Base-by-base conservation (phyloP, 2,329 filamentous ascomycete genomes). In the Didymella pomorum region DNA sequence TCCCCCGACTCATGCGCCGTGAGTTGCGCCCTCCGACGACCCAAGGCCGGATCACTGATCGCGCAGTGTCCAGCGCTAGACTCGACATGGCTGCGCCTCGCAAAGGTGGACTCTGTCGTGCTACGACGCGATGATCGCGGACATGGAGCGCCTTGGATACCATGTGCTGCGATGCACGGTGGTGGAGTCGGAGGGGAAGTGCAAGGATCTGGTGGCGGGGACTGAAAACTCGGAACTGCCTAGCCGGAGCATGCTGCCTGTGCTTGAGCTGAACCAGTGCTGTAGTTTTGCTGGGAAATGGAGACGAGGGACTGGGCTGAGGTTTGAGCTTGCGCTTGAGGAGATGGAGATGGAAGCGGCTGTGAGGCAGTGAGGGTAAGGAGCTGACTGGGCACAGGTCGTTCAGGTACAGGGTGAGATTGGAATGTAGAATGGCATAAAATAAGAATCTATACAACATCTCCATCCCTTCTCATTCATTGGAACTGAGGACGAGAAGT, bases 211-310 rank as follows among this genome's bases (percentile, higher is more conserved):
- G 14, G 10, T 47, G 16, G 9, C 10, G 16, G 25, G 35, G 6
- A 57, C 42, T 6, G 29, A 51, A 14, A 47, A 51, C 16, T 25
- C 42, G 11, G 31, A 37, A 21, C 23, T 25, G 4, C 26, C 28
- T 29, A 29, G 9, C 9, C 28, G 9, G 28, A 29, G n/a, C 3
- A 25, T 39, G 10, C 31, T 18, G 2, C 16, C 25, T 3, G 9
- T 21, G 14, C 42, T 6, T 7, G 42, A 41, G 1, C 41, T 52
- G 3, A 25, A 33, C 11, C n/a, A 41, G 14, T 11, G 35, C 14
- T 56, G 54, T 47, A 33, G 21, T 2, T 56, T 56, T 10, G 26
- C 25, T 14, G 42, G 23, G 5, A 33, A 31, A 14, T 47, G 42
- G 33, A 47, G 54, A 3, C 39, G 31, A 10, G 47, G 47, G 1